phyloP scores from a whole-genome alignment of 169 alveolate genomes.

The Plasmodium vivax region DNA sequence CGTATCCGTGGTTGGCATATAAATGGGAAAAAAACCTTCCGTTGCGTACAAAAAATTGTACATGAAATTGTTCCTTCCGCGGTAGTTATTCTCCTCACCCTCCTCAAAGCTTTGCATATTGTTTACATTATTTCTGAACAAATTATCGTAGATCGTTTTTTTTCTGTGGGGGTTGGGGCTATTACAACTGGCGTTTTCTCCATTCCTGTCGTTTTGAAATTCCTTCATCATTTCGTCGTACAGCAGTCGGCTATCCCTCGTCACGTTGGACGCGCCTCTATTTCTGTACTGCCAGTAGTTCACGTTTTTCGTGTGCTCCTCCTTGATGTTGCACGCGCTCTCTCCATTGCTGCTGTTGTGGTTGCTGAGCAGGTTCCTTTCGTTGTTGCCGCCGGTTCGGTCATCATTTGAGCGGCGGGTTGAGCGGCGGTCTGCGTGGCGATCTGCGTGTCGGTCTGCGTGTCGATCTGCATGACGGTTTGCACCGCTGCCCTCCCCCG shows the following conservation, averaged over 20 bases:
- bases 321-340: neutral
- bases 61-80: neutral
- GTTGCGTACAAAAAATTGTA: constrained; percentile 58
- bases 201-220: constrained; percentile 3
- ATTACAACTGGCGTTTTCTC: neutral
- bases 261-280: neutral
- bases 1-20: constrained; percentile 61
- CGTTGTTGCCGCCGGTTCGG: neutral
- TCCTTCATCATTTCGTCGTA: constrained; percentile 32
- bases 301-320: constrained; percentile 1
- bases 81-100: neutral
- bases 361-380: neutral
- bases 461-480: neutral
- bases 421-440: neutral
- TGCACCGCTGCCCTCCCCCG: neutral
- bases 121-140: neutral
- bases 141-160: neutral
- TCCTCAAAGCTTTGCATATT: neutral
- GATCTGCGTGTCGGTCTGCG: neutral
- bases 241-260: neutral
- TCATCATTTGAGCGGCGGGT: neutral
- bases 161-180: neutral
- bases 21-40: constrained; percentile 44
- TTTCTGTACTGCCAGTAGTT: constrained; percentile 34
- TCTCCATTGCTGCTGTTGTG: neutral